Evolutionary conservation across 106 monocot species (phyloP), one percentile per base, ranked within the genome.

Genomic region (Acorus calamus): DNA sequence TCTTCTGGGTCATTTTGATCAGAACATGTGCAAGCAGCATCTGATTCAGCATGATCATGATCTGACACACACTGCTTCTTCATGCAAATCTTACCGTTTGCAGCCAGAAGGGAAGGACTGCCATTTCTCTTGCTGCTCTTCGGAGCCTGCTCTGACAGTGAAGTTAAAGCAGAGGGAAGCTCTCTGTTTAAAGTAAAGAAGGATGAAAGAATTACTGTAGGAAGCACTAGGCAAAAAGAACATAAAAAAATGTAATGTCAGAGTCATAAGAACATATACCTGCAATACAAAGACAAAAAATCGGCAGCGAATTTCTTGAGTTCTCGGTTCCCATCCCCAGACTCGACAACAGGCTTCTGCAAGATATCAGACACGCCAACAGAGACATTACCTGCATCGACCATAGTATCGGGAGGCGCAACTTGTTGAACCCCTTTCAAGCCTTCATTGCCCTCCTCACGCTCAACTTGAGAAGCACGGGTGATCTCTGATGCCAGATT

Each of bases 231-330:
- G 4, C 1, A 63, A 44, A 55, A 59, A 69, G 5, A 65, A 56
- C 53, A 59, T 7, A 50, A 2, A 2, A 14, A 7, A 56, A 28
- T 2, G 11, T 14, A 41, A 28, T 28, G 28, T 0, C 28, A 28
- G 28, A 28, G 28, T 28, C 28, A 28, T 28, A 28, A 28, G 28
- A 57, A 11, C 56, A 13, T 77, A 28, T 78, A 87, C 93, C 93
- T 84, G 89, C 93, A 94, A 64, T 94, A 94, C 49, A 94, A 53
- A 44, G 94, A 89, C 54, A 89, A 74, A 59, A 94, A 94, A 80
- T 89, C 89, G 5, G 76, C 69, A 0, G 94, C 84, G 66, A 94
- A 94, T 63, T 69, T 83, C 56, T 77, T 81, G 49, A 94, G 76
- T 73, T 89, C 84, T 46, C 43, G 54, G 65, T 62, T 80, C 42